Evolutionary conservation across 768 basidiomycete genomes (phyloP).

Genomic region (Naematelia encephala): DNA sequence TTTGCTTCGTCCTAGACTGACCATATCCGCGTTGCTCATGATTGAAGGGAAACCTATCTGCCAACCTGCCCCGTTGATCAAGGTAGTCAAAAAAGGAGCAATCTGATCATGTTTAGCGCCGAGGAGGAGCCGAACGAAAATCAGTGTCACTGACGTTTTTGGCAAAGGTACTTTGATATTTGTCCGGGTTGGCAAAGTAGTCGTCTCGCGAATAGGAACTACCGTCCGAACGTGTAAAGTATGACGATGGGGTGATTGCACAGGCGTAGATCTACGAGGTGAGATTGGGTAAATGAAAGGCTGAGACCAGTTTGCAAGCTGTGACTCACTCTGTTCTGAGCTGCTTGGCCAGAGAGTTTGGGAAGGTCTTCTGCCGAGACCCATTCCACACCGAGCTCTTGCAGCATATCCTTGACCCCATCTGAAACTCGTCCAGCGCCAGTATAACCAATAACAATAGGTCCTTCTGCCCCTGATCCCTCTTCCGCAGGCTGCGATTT

Average conservation of each 20-base stretch:
- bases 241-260: constrained; percentile 54
- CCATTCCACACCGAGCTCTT: constrained; percentile 65
- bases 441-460: constrained; percentile 75
- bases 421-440: constrained; percentile 79
- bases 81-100: constrained; percentile 77
- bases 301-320: no score
- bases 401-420: constrained; percentile 69
- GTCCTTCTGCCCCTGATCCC: constrained; percentile 65
- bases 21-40: constrained; percentile 62
- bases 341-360: constrained; percentile 54
- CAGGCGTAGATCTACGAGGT: constrained; percentile 38
- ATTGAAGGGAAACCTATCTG: constrained; percentile 70
- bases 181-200: constrained; percentile 70
- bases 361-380: constrained; percentile 62
- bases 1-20: constrained; percentile 53
- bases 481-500: constrained; percentile 54
- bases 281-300: neutral
- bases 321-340: constrained; percentile 3
- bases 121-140: neutral
- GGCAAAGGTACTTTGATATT: constrained; percentile 67
- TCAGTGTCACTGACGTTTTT: constrained; percentile 56
- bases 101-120: constrained; percentile 56
- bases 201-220: constrained; percentile 60
- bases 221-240: constrained; percentile 63
- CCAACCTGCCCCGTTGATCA: constrained; percentile 88